These are phyloP conservation scores for Exserohilum turcica DNA, from an alignment of 2,329 filamentous ascomycete species.

Conservation along the genomic window DNA sequence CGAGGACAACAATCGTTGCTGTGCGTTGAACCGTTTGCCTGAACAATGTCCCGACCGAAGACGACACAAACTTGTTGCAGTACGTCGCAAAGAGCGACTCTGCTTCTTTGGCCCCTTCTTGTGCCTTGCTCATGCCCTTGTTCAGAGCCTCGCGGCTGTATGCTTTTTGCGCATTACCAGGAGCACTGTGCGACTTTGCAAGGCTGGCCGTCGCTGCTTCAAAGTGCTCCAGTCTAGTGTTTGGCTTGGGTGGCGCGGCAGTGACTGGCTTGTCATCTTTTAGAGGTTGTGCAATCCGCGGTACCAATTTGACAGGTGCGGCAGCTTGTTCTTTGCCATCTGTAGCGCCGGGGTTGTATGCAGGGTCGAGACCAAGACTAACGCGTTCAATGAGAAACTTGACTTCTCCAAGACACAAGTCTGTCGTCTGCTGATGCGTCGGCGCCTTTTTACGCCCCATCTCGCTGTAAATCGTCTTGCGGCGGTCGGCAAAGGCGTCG, in stretches of 20 bases:
- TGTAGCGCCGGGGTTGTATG: slow-evolving; percentile 24
- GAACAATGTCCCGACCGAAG: slow-evolving; percentile 69
- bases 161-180: slow-evolving; percentile 43
- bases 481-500: slow-evolving; percentile 72
- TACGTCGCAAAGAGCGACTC: slow-evolving; percentile 35
- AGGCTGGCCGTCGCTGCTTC: slow-evolving; percentile 48
- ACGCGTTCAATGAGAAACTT: slow-evolving; percentile 71
- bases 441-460: slow-evolving; percentile 81
- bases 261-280: slow-evolving; percentile 55
- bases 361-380: slow-evolving; percentile 52
- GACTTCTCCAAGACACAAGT: slow-evolving; percentile 71
- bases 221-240: slow-evolving; percentile 37
- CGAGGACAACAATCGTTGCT: slow-evolving; percentile 71
- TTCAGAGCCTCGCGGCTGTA: slow-evolving; percentile 44
- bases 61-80: slow-evolving; percentile 40
- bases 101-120: slow-evolving; percentile 35
- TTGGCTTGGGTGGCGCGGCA: slow-evolving; percentile 48
- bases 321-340: slow-evolving; percentile 21
- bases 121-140: slow-evolving; percentile 41
- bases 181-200: slow-evolving; percentile 48
- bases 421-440: slow-evolving; percentile 79
- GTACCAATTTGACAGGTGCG: slow-evolving; percentile 53
- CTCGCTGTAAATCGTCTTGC: slow-evolving; percentile 83
- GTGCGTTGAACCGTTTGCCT: slow-evolving; percentile 70
- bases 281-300: slow-evolving; percentile 56